phyloP scores from a whole-genome alignment of 2,329 filamentous ascomycete genomes.

The Aspergillus phoenicis region DNA sequence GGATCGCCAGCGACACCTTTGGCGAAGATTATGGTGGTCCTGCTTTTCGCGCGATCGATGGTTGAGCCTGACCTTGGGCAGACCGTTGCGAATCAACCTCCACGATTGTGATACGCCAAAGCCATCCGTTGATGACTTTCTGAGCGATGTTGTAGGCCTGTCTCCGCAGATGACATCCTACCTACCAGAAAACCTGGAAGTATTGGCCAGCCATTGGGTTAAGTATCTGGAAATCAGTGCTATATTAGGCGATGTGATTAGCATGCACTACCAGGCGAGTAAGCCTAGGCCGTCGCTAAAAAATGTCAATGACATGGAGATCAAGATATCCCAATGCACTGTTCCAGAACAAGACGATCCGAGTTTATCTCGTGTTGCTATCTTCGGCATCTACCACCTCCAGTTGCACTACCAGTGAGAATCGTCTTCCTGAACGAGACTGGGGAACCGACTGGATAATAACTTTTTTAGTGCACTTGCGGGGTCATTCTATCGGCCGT shows the following conservation, averaged over 20 bases:
- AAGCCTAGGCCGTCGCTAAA: conserved; percentile 20
- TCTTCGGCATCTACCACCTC: conserved; percentile 30
- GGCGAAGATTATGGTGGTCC: conserved; percentile 47
- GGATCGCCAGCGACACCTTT: conserved; percentile 30
- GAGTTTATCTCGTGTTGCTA: conserved; percentile 14
- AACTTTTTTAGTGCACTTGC: no score
- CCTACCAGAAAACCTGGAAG: no score
- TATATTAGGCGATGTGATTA: conserved; percentile 29
- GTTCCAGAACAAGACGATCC: conserved; percentile 22
- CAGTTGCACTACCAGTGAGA: conserved; percentile 34
- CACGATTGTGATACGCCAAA: conserved; percentile 41
- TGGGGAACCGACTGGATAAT: no score
- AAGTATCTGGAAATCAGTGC: conserved; percentile 30
- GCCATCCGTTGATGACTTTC: conserved; percentile 31
- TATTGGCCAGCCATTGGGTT: conserved; percentile 31
- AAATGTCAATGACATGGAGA: conserved; percentile 28
- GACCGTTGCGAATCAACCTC: conserved; percentile 44
- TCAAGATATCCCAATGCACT: conserved; percentile 20
- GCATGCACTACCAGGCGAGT: conserved; percentile 27
- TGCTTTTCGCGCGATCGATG: conserved; percentile 47
- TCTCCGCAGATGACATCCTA: conserved; percentile 11
- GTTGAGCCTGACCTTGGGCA: conserved; percentile 43
- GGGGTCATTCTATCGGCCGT: conserved; percentile 31
- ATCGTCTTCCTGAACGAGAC: no score
- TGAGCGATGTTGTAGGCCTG: conserved; percentile 21